Conservation (phyloP, 2,329 filamentous ascomycete species). For the Penicillium sp. region DNA sequence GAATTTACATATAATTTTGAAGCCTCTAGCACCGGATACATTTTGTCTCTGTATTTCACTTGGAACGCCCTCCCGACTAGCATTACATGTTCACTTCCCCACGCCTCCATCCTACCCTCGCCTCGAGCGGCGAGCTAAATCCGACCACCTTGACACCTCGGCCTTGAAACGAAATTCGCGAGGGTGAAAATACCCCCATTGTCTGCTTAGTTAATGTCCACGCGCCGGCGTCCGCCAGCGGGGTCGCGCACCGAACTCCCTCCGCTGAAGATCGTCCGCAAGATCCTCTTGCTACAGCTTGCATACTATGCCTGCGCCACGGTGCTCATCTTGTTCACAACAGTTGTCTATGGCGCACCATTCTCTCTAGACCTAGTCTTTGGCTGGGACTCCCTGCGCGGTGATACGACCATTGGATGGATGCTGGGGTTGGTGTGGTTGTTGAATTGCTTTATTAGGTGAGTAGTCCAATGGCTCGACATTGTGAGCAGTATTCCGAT, state of each 20-base stretch:
- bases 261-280: constrained; percentile 63
- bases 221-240: constrained; percentile 59
- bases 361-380: constrained; percentile 60
- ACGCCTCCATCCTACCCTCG: neutral
- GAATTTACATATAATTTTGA: neutral
- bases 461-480: constrained; percentile 36
- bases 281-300: constrained; percentile 63
- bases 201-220: constrained; percentile 34
- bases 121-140: constrained; percentile 10
- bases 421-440: constrained; percentile 67
- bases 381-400: constrained; percentile 61
- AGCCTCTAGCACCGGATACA: neutral
- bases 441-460: constrained; percentile 64
- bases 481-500: neutral
- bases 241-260: constrained; percentile 66
- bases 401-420: constrained; percentile 69
- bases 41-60: neutral
- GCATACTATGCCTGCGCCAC: constrained; percentile 63
- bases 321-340: constrained; percentile 64
- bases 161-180: neutral
- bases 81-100: constrained; percentile 2
- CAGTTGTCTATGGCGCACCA: constrained; percentile 61
- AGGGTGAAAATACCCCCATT: neutral
- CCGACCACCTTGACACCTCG: neutral
- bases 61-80: neutral